These are phyloP conservation scores for Hymenochaete sp. DNA, from an alignment of 1,284 basidiomycete genomes.

Conservation along the genomic window DNA sequence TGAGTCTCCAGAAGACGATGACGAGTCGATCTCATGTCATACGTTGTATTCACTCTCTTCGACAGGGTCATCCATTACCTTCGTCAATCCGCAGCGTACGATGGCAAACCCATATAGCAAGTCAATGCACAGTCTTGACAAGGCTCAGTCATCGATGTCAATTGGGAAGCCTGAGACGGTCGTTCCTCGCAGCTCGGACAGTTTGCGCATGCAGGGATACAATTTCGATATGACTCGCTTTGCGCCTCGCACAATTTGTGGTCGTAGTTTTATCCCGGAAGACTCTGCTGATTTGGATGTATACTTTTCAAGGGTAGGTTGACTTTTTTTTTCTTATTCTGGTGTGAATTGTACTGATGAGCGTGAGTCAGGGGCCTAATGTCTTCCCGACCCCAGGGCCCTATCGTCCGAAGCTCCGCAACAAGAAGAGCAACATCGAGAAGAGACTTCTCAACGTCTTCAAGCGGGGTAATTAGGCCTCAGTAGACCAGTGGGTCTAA, in stretches of 20 bases:
- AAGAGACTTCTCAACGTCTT: neutral
- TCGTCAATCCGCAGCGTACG: no score
- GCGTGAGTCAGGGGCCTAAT: neutral
- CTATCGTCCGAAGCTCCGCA: neutral
- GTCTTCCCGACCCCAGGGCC: neutral
- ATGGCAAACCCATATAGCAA: no score
- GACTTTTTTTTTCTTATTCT: neutral
- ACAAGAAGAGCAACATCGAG: neutral
- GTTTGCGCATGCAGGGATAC: conserved; percentile 4
- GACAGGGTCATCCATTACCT: neutral
- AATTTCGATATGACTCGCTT: conserved; percentile 7
- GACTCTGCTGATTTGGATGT: conserved; percentile 8
- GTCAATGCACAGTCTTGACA: no score
- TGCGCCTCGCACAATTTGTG: neutral
- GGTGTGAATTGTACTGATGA: neutral
- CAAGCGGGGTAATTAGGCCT: neutral
- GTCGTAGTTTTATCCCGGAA: conserved; percentile 2
- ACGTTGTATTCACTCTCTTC: neutral
- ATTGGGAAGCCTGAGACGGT: no score
- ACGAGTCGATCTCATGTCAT: no score
- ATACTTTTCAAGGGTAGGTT: conserved; percentile 2
- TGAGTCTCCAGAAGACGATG: no score
- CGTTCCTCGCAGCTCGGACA: no score
- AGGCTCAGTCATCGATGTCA: no score
- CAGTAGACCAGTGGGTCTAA: no score